These are phyloP conservation scores for Candida taoyuanica DNA, from an alignment of 805 yeast genomes.

Conservation along the genomic window DNA sequence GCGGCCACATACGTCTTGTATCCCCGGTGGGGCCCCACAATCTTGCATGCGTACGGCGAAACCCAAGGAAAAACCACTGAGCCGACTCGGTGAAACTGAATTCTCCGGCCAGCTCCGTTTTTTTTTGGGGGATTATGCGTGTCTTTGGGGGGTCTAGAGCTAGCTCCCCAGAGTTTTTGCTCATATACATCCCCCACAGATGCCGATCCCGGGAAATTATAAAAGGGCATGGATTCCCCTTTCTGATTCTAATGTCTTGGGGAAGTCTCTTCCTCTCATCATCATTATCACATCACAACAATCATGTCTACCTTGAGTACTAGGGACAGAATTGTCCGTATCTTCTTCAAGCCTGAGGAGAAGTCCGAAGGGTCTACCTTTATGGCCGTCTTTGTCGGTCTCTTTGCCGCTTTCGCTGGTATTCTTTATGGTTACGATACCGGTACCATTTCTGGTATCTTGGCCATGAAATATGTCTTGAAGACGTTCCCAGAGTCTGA, in stretches of 20 bases:
- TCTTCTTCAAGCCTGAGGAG: constrained; percentile 40
- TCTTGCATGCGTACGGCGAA: not conserved
- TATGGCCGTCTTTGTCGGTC: constrained; percentile 47
- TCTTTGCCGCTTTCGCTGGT: constrained; percentile 65
- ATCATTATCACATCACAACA: not conserved
- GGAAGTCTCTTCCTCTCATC: not conserved
- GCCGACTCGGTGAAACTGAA: not conserved
- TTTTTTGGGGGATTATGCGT: too few relatives aligned
- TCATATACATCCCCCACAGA: too few relatives aligned
- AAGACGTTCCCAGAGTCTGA: constrained; percentile 36
- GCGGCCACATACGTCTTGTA: not conserved
- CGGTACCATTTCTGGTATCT: constrained; percentile 59
- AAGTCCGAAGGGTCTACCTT: constrained; percentile 44
- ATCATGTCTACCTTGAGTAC: not conserved
- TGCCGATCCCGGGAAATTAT: not conserved
- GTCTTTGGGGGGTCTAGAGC: too few relatives aligned
- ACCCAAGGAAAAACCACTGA: too few relatives aligned
- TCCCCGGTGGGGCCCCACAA: not conserved
- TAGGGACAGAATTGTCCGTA: constrained; percentile 18
- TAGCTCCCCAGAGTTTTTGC: too few relatives aligned
- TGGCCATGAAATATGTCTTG: constrained; percentile 56
- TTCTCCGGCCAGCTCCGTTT: too few relatives aligned
- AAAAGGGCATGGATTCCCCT: too few relatives aligned
- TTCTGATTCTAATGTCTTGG: too few relatives aligned
- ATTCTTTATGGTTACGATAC: constrained; percentile 65